phyloP scores from a whole-genome alignment of 169 alveolate species.

The Plasmodium malariae region DNA sequence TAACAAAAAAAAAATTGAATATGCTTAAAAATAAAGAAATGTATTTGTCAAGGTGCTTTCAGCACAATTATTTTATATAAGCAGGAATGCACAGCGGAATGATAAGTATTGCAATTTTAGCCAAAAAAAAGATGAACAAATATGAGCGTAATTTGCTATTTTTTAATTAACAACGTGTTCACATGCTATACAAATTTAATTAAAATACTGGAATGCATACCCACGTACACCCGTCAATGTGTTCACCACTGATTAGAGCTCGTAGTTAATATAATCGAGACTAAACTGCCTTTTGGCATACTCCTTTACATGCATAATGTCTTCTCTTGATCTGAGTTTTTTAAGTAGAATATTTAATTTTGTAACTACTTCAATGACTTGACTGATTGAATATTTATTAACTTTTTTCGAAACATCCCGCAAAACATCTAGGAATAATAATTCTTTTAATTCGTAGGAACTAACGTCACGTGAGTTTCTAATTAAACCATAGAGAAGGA shows the following conservation, averaged over 20 bases:
- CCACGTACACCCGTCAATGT: too few species aligned
- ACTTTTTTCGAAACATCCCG: slow-evolving; percentile 52
- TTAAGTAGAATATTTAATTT: slow-evolving; percentile 38
- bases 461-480: slow-evolving; percentile 20
- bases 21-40: too few species aligned
- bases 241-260: neutral
- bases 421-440: slow-evolving; percentile 40
- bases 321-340: slow-evolving; percentile 72
- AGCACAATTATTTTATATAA: too few species aligned
- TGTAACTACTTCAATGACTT: slow-evolving; percentile 33
- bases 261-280: slow-evolving; percentile 32
- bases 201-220: too few species aligned
- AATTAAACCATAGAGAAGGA: slow-evolving; percentile 41
- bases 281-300: slow-evolving; percentile 13
- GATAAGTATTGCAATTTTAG: too few species aligned
- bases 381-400: slow-evolving; percentile 6
- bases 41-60: too few species aligned
- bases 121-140: too few species aligned
- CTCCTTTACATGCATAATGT: slow-evolving; percentile 28
- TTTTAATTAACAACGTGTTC: too few species aligned
- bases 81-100: too few species aligned
- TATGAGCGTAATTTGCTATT: too few species aligned
- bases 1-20: too few species aligned
- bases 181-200: too few species aligned
- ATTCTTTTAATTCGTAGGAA: slow-evolving; percentile 57